Conservation (phyloP, 2,329 filamentous ascomycete genomes). For the Raffaelea ambrosiae region DNA sequence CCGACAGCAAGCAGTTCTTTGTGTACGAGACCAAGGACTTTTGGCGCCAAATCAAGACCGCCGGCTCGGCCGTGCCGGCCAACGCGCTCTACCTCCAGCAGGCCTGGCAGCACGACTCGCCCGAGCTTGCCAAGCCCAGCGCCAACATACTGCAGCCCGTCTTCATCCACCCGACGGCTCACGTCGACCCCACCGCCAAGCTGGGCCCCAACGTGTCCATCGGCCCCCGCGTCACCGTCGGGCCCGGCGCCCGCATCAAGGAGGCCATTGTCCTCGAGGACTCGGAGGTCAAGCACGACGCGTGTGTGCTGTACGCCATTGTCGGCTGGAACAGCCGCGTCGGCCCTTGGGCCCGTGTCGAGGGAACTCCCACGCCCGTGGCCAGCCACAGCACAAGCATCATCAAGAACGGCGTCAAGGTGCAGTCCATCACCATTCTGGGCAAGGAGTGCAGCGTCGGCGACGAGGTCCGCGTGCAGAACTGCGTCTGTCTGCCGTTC, state of each 20-base stretch:
- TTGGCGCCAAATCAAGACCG: constrained; percentile 99
- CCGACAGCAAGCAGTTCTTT: constrained; percentile 96
- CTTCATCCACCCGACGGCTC: constrained; percentile 87
- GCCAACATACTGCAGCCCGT: constrained; percentile 86
- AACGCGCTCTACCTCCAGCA: constrained; percentile 96
- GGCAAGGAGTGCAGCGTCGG: constrained; percentile 93
- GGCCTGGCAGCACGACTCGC: constrained; percentile 73
- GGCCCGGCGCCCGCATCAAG: constrained; percentile 84
- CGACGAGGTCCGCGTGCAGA: constrained; percentile 92
- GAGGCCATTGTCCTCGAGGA: constrained; percentile 95
- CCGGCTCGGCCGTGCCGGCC: constrained; percentile 90
- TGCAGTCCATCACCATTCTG: constrained; percentile 95
- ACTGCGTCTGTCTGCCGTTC: constrained; percentile 94
- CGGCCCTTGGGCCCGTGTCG: constrained; percentile 95
- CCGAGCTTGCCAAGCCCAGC: constrained; percentile 74
- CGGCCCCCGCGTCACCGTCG: constrained; percentile 77
- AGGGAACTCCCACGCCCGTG: constrained; percentile 83
- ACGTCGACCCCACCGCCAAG: constrained; percentile 90
- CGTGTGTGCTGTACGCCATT: constrained; percentile 90
- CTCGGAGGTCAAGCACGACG: constrained; percentile 91
- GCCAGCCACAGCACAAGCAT: constrained; percentile 89
- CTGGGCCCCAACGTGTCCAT: constrained; percentile 95
- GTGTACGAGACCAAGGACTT: constrained; percentile 99
- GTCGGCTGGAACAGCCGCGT: constrained; percentile 95
- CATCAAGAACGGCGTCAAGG: constrained; percentile 96